Evolutionary conservation across 164 flowering plant species (phyloP).

Genomic region (Annona cherimola): DNA sequence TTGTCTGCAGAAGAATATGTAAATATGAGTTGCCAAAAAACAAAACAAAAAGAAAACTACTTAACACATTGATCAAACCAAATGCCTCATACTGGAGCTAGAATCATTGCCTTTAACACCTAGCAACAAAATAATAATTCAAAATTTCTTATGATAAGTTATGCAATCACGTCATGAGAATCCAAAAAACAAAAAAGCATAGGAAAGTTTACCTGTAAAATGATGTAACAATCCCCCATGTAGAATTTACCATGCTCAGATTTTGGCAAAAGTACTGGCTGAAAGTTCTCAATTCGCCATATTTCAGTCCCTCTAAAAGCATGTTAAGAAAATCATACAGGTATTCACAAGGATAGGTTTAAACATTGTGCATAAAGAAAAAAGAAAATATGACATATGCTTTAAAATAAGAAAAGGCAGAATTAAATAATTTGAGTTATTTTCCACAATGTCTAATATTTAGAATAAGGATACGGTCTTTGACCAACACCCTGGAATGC

Average conservation of each 20-base stretch:
- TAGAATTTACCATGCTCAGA: conserved; percentile 92
- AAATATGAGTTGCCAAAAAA: conserved; percentile 3
- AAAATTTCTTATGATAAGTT: too few species aligned
- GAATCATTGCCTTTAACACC: not conserved
- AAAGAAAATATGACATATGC: not conserved
- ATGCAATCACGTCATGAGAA: too few species aligned
- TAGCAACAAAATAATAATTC: not conserved
- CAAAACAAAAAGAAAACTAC: not conserved
- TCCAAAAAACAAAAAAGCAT: not conserved
- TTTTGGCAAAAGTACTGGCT: conserved; percentile 82
- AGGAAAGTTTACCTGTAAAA: conserved; percentile 59
- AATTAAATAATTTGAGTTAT: not conserved
- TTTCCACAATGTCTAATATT: not conserved
- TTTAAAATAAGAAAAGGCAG: not conserved
- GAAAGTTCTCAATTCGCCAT: conserved; percentile 92
- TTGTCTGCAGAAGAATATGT: conserved; percentile 49
- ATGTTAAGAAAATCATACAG: conserved; percentile 40
- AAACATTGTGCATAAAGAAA: not conserved
- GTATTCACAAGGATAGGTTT: not conserved
- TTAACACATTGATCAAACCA: not conserved
- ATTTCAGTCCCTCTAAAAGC: conserved; percentile 79
- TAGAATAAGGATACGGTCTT: conserved; percentile 71
- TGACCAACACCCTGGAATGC: conserved; percentile 92
- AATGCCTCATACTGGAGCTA: not conserved
- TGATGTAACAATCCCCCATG: conserved; percentile 76